Percentiles rank a stretch among this genome's conserved stretches.
Evolutionary conservation across 75 land plant species (phyloP).

Genomic region (Selaginella tamariscina): DNA sequence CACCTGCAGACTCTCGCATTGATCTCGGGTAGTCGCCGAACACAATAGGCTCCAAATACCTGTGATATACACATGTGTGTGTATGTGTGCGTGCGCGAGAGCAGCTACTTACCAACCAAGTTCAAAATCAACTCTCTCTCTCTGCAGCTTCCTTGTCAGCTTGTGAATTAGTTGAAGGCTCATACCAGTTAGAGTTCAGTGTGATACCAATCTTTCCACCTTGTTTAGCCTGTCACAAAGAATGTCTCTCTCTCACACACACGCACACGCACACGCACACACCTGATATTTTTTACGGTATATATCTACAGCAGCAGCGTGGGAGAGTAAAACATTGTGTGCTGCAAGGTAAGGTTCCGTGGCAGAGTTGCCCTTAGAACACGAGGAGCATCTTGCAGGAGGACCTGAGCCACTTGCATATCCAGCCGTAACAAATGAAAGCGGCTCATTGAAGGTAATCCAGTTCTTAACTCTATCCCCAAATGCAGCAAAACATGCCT

Average conservation of each 20-base stretch:
- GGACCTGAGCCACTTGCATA: constrained; percentile 36
- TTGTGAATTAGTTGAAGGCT: background rate
- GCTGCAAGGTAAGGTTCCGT: constrained; percentile 32
- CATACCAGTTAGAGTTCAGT: constrained; percentile 2
- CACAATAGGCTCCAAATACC: constrained; percentile 41
- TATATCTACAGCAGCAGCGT: constrained; percentile 27
- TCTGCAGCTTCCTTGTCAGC: background rate
- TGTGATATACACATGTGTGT: too few species aligned
- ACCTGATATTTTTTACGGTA: constrained; percentile 28
- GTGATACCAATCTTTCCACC: constrained; percentile 8
- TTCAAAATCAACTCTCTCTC: constrained; percentile 5
- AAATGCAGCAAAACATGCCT: constrained; percentile 45
- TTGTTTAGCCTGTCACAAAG: background rate
- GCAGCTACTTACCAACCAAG: constrained; percentile 3
- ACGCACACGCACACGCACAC: background rate
- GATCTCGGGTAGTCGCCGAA: constrained; percentile 32
- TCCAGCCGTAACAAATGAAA: constrained; percentile 18
- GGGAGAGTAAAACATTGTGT: constrained; percentile 30
- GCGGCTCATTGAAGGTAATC: constrained; percentile 73
- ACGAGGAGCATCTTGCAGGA: constrained; percentile 23
- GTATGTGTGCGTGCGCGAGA: too few species aligned
- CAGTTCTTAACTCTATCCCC: constrained; percentile 70
- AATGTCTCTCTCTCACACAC: background rate
- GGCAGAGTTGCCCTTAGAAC: constrained; percentile 24
- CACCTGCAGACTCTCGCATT: constrained; percentile 29